phyloP scores from a whole-genome alignment of 345 rosid species.

The Streptanthus diversifolius region DNA sequence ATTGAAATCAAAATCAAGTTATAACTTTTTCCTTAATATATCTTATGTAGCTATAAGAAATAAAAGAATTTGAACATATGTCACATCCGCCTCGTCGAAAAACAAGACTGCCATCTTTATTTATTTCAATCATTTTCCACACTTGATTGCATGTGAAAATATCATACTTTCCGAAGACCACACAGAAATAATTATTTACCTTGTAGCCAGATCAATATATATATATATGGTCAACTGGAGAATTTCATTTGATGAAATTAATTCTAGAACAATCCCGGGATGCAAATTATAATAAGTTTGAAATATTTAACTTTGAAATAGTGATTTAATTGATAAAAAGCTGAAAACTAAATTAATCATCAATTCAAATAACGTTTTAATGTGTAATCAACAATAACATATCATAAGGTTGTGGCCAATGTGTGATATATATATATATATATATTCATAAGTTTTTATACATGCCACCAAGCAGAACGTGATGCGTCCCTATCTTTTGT shows the following conservation, averaged over 20 bases:
- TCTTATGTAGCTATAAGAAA: background rate
- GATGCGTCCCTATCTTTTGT: slow-evolving; percentile 25
- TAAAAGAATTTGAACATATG: background rate
- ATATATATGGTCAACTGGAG: background rate
- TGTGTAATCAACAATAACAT: slow-evolving; percentile 10
- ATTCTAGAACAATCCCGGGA: background rate
- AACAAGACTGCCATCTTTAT: slow-evolving; percentile 24
- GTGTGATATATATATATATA: background rate
- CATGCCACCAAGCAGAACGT: slow-evolving; percentile 28
- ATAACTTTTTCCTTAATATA: background rate
- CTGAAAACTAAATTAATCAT: background rate
- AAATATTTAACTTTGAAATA: background rate
- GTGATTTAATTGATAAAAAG: background rate
- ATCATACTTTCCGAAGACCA: background rate
- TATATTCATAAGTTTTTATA: background rate
- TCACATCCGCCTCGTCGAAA: slow-evolving; percentile 27
- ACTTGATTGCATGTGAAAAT: slow-evolving; percentile 32
- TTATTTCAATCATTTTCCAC: slow-evolving; percentile 29
- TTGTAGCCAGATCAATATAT: background rate
- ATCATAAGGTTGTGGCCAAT: slow-evolving; percentile 20
- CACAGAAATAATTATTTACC: background rate
- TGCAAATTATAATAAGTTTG: background rate
- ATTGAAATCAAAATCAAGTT: background rate
- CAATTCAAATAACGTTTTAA: background rate
- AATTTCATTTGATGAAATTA: background rate